Conservation (phyloP, 495 filamentous ascomycete genomes). For the Talaromyces liani region DNA sequence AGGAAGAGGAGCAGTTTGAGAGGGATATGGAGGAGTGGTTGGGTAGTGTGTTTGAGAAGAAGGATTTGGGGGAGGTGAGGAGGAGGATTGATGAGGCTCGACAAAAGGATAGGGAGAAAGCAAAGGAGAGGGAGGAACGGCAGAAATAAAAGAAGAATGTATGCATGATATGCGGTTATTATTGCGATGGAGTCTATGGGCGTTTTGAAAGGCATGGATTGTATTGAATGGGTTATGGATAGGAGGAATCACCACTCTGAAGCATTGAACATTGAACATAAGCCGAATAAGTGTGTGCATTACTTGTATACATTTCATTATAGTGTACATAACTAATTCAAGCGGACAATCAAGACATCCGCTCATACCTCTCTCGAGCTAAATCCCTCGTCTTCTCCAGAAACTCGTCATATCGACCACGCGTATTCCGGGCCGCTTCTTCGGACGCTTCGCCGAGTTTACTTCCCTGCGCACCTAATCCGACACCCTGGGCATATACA, state of each 20-base stretch:
- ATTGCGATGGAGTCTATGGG: neutral
- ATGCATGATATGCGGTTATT: slow-evolving; percentile 3
- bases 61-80: slow-evolving; percentile 33
- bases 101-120: slow-evolving; percentile 25
- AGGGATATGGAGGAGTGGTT: slow-evolving; percentile 66
- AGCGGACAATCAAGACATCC: slow-evolving; percentile 32
- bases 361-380: slow-evolving; percentile 72
- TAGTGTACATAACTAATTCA: neutral
- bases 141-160: too few species aligned
- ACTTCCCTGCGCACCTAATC: slow-evolving; percentile 75
- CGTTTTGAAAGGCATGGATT: neutral
- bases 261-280: neutral
- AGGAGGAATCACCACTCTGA: slow-evolving; percentile 9
- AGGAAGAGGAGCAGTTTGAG: slow-evolving; percentile 53
- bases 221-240: neutral
- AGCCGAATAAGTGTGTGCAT: neutral
- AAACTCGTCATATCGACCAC: slow-evolving; percentile 63
- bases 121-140: slow-evolving; percentile 9
- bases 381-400: slow-evolving; percentile 70
- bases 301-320: neutral
- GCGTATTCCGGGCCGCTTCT: slow-evolving; percentile 68
- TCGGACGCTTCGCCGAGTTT: slow-evolving; percentile 78
- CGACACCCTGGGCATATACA: slow-evolving; percentile 76
- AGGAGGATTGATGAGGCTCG: slow-evolving; percentile 21
- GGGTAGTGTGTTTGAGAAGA: slow-evolving; percentile 51